Conservation (phyloP, 768 basidiomycete genomes). For the Russula virescens region DNA sequence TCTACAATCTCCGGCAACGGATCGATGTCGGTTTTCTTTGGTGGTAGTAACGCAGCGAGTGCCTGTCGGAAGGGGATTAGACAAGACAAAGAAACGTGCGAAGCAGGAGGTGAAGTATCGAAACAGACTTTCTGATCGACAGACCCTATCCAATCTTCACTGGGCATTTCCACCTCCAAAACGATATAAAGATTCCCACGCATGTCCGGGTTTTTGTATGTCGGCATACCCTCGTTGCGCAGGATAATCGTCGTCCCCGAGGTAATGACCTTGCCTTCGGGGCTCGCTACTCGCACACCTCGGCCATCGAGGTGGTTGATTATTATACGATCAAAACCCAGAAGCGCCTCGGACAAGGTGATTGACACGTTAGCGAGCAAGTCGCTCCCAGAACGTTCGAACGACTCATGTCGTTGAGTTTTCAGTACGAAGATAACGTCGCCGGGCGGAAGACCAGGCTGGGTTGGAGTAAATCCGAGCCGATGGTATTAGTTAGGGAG, state of each 20-base stretch:
- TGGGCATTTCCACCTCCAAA: constrained; percentile 87
- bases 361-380: constrained; percentile 76
- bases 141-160: constrained; percentile 63
- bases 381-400: constrained; percentile 79
- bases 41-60: constrained; percentile 60
- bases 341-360: constrained; percentile 87
- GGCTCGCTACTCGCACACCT: constrained; percentile 74
- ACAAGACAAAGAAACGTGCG: constrained; percentile 14
- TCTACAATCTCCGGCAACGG: constrained; percentile 69
- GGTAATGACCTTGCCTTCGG: constrained; percentile 69
- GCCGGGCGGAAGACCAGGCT: constrained; percentile 85
- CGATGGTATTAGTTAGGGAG: background rate
- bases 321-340: constrained; percentile 90
- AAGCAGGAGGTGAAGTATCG: background rate
- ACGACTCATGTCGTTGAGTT: constrained; percentile 62
- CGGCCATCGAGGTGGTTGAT: constrained; percentile 91
- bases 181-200: constrained; percentile 81
- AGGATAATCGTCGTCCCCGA: constrained; percentile 69
- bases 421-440: constrained; percentile 86
- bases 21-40: constrained; percentile 68
- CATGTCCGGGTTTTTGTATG: constrained; percentile 53
- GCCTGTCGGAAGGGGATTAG: constrained; percentile 38
- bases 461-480: background rate
- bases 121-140: constrained; percentile 51
- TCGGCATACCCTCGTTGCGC: constrained; percentile 87